Base-by-base conservation (phyloP, 2,329 filamentous ascomycete species). In the Sclerotinia subarctica region DNA sequence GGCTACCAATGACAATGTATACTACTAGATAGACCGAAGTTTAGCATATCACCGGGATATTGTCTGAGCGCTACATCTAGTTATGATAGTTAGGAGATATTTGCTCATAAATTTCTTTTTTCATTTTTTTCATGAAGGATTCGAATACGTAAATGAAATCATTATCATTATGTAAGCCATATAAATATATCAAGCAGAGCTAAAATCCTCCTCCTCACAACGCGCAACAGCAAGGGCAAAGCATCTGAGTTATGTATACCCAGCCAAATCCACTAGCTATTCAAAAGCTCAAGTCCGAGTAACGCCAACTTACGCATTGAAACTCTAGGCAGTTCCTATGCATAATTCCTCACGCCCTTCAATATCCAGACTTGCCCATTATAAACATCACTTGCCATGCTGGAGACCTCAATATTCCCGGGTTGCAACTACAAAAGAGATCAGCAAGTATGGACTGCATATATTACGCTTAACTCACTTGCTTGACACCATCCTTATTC, bases 301-400 rank as follows among this genome's bases (percentile, higher is more conserved):
- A 62, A 62, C 8, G 21, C 32, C 29, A 26, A 21, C 17, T 32
- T 44, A 17, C 51, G 35, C 38, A 62, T 47, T 32, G 49, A 54
- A 60, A 46, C 46, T 49, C 44, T 26, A 32, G 42, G 29, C 15
- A 19, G 13, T 24, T 65, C 46, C 69, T 66, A 76, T 38, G 70
- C 72, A 57, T 77, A 77, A 66, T 76, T 77, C 64, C 75, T 72
- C n/a, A 89, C 85, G 5, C 82, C 84, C 72, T 86, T 86, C 69
- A 92, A 71, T 46, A 79, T 76, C 79, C 79, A 80, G 38, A 98
- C 84, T 79, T 98, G 91, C 5, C 95, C 95, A 77, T 98, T 99
- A 4, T 87, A 85, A 24, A 96, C 94, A 69, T 87, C 85, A 72
- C 89, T 90, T 2, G 89, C 90, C 64, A 96, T 83, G 68, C 83